These are phyloP conservation scores for Cunninghamia lanceolata DNA, from an alignment of 75 land plant species.

Conservation along the genomic window DNA sequence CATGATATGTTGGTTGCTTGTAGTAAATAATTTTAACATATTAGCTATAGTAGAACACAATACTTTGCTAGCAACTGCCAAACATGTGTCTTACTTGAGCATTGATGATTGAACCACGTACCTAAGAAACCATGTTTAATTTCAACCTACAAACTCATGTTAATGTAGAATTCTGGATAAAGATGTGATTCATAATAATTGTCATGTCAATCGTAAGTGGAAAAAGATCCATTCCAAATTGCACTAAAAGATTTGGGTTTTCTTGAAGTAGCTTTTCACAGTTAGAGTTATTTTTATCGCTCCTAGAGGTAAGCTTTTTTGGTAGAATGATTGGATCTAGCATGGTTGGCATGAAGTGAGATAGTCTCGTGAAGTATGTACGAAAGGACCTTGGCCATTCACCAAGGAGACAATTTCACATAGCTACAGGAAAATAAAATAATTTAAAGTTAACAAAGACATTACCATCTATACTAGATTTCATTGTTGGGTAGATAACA, in stretches of 20 bases:
- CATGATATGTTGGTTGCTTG: constrained; percentile 8
- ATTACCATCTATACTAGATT: not conserved
- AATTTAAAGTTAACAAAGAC: not conserved
- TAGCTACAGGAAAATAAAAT: constrained; percentile 33
- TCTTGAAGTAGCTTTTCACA: constrained; percentile 42
- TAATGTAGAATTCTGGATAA: not conserved
- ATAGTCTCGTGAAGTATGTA: constrained; percentile 7
- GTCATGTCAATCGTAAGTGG: constrained; percentile 59
- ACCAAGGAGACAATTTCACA: constrained; percentile 60
- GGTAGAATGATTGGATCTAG: not conserved
- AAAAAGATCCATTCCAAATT: constrained; percentile 58
- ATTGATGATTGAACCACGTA: not conserved
- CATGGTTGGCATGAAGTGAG: not conserved
- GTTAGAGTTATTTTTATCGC: not conserved
- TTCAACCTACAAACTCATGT: not conserved
- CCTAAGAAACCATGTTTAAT: not conserved
- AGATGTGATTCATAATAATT: not conserved
- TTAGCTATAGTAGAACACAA: not conserved
- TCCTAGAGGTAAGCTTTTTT: not conserved
- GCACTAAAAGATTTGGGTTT: constrained; percentile 44
- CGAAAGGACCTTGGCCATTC: constrained; percentile 58
- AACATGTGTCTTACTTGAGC: constrained; percentile 1
- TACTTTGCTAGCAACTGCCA: constrained; percentile 1
- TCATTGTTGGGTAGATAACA: not conserved
- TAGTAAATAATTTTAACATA: not conserved